Base-by-base conservation (phyloP, 257 asterid species). In the Solanum tarijense region DNA sequence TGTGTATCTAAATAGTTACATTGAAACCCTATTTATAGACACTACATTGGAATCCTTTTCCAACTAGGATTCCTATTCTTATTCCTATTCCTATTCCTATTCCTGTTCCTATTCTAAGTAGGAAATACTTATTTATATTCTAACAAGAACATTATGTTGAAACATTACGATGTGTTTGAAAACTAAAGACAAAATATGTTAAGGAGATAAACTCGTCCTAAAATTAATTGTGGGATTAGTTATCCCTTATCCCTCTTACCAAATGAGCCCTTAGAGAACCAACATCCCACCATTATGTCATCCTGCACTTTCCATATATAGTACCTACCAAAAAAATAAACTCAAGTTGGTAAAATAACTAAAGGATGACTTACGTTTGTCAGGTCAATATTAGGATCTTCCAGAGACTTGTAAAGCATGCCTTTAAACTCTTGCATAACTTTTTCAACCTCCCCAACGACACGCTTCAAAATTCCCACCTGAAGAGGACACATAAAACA, bases 381-480 rank as follows among this genome's bases (percentile, higher is more conserved):
- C 75, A 94, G 94, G 90, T 97, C 99, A 89, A 96, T 90, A 88
- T 92, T 90, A 41, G 98, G 99, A 93, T 96, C 99, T 92, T 95
- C 98, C 98, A 97, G 94, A 94, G 98, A 90, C 90, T 93, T 95
- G 92, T 94, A 94, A 88, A 97, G 99, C 97, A 93, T 96, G 93
- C 94, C 94, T 92, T 96, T 95, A 93, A 97, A 97, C 92, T 96
- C 99, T 87, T 90, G 97, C 95, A 97, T 96, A 43, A 96, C 98
- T 87, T 95, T 96, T 91, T 96, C 99, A 89, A 96, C 99, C 93
- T 96, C 99, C 93, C 95, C 99, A 81, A 96, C 93, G 62, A 96
- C 99, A 84, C 99, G 96, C 89, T 95, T 96, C 55, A 96, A 98
- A 88, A 96, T 96, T 86, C 96, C 99, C 31, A 96, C 98, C 99